These are phyloP conservation scores for Bathelium albidoporum DNA, from an alignment of 495 filamentous ascomycete species.

Conservation along the genomic window DNA sequence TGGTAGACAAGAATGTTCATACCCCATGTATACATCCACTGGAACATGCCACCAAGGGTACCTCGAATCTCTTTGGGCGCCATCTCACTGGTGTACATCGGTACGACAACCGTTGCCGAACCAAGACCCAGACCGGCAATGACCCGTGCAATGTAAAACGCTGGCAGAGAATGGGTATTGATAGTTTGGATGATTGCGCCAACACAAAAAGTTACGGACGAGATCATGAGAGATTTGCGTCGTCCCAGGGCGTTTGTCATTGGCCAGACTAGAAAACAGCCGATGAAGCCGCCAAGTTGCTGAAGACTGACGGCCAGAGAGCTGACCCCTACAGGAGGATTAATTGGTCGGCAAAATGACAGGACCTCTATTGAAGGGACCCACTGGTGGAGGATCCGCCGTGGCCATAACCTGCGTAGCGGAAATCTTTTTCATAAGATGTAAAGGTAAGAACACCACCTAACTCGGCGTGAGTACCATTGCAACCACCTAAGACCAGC, in stretches of 20 bases:
- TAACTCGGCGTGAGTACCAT: not conserved
- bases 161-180: constrained; percentile 21
- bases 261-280: constrained; percentile 16
- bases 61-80: constrained; percentile 20
- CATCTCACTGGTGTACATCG: constrained; percentile 21
- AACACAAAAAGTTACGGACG: constrained; percentile 19
- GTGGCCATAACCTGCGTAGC: not conserved
- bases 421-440: constrained; percentile 17
- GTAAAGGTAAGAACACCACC: constrained; percentile 20
- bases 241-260: constrained; percentile 14
- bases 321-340: not conserved
- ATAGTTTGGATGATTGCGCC: constrained; percentile 26
- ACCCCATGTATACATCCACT: constrained; percentile 20
- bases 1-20: constrained; percentile 10
- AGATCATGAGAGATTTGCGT: constrained; percentile 17
- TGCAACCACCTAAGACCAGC: no score
- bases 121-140: constrained; percentile 22
- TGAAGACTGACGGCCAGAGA: constrained; percentile 16
- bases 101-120: constrained; percentile 19
- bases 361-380: not conserved
- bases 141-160: constrained; percentile 23
- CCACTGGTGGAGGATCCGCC: constrained; percentile 6
- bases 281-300: constrained; percentile 19
- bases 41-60: constrained; percentile 22
- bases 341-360: not conserved